phyloP scores from a whole-genome alignment of 169 alveolate species.

The Amoebophrya sp. region DNA sequence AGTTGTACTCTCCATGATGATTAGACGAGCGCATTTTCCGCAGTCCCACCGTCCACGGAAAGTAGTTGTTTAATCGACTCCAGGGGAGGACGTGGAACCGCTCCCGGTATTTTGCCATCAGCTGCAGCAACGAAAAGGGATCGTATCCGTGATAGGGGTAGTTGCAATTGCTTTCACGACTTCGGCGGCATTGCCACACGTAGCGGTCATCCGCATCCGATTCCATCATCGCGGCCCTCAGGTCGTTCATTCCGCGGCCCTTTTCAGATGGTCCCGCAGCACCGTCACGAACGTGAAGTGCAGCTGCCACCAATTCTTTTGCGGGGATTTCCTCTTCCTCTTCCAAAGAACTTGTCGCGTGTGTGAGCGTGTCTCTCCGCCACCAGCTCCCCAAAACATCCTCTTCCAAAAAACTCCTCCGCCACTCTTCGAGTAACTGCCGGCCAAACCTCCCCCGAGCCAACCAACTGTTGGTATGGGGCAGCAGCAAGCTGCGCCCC shows the following conservation, averaged over 20 bases:
- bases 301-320: too few species aligned
- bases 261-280: too few species aligned
- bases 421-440: not conserved
- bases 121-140: not conserved
- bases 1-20: not conserved
- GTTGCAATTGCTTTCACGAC: not conserved
- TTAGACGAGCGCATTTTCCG: not conserved
- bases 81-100: not conserved
- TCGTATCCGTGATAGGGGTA: not conserved
- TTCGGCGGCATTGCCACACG: not conserved
- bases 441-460: not conserved
- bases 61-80: not conserved
- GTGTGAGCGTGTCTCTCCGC: too few species aligned
- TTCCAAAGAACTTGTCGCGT: too few species aligned
- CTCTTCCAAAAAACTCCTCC: not conserved
- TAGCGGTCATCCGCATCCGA: not conserved
- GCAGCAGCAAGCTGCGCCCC: not conserved
- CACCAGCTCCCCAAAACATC: too few species aligned
- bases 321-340: too few species aligned
- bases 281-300: too few species aligned
- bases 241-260: too few species aligned
- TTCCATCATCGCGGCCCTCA: not conserved
- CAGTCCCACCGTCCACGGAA: not conserved
- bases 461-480: not conserved
- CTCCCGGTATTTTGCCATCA: not conserved